Percentiles rank a stretch among this genome's conserved stretches.
Conservation (phyloP, 257 asterid species). For the Jacaranda copaia region DNA sequence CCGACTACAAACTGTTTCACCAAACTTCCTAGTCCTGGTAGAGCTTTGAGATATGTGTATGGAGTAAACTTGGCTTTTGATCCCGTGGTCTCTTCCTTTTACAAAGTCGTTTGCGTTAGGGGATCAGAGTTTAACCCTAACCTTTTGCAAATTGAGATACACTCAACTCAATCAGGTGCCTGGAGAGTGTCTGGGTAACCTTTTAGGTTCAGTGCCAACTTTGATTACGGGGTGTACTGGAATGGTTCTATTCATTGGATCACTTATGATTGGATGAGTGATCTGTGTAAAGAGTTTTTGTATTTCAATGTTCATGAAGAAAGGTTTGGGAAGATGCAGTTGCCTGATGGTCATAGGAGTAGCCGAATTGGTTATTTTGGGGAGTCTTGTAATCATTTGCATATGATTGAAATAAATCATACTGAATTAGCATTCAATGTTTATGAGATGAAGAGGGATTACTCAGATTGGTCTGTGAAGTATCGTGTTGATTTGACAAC, state of each 20-base stretch:
- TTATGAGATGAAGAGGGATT: slow-evolving; percentile 42
- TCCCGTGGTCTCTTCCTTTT: slow-evolving; percentile 35
- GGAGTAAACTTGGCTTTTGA: slow-evolving; percentile 49
- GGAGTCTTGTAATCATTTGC: slow-evolving; percentile 45
- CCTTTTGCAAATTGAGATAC: slow-evolving; percentile 35
- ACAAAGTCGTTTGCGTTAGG: slow-evolving; percentile 44
- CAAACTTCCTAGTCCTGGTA: too few relatives aligned
- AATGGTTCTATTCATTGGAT: slow-evolving; percentile 44
- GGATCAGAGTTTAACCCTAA: slow-evolving; percentile 18
- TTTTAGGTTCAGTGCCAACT: neutral
- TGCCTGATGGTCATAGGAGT: slow-evolving; percentile 17
- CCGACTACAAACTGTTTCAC: slow-evolving; percentile 38
- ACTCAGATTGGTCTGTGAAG: slow-evolving; percentile 44
- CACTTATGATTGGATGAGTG: too few relatives aligned
- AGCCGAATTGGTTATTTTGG: slow-evolving; percentile 27
- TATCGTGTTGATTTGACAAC: slow-evolving; percentile 36
- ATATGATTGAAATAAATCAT: slow-evolving; percentile 24
- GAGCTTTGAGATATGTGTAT: too few relatives aligned
- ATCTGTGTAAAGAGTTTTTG: neutral
- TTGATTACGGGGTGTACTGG: slow-evolving; percentile 40
- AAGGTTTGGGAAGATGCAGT: slow-evolving; percentile 6
- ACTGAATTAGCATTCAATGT: slow-evolving; percentile 12
- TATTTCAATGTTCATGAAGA: slow-evolving; percentile 36
- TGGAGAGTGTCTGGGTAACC: slow-evolving; percentile 46
- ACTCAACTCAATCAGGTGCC: slow-evolving; percentile 43